Base-by-base conservation (phyloP, 768 basidiomycete genomes). In the Hypholoma sublateritium region DNA sequence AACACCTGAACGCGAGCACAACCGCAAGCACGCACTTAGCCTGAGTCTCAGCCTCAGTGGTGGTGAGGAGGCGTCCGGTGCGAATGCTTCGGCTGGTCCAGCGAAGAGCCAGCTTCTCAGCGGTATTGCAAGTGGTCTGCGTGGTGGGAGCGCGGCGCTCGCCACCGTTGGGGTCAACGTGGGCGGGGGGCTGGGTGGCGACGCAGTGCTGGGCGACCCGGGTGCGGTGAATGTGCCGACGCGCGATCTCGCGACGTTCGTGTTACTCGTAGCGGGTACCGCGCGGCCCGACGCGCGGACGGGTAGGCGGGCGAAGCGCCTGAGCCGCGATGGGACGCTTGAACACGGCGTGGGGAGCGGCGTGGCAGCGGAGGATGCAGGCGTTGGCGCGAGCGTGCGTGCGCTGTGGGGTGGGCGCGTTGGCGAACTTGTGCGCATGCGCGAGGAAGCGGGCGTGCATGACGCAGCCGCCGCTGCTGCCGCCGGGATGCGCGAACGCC, bases 221-320 rank as follows among this genome's bases (percentile, higher is more conserved):
- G 77, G 72, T 4, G 69, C 72, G 48, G 68, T 84, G n/a, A 61
- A 77, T 35, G 75, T 75, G 12, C 72, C 78, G 32, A 83, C 80
- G 8, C 65, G 75, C 8, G 85, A 90, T 62, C 65, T 91, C 41
- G 76, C 70, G 5, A 67, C 65, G 11, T 80, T 91, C 61, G 78
- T 85, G 43, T 73, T 70, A 49, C 69, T 75, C 35, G 67, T 85
- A 7, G 59, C 77, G 39, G 75, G 57, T 32, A 51, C 36, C 19
- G 50, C 36, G n/a, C 42, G 32, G 19, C 44, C 22, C 28, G 35
- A 24, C 13, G 52, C 28, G 9, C 28, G 32, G 45, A 46, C 17
- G 32, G 50, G 22, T 19, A 17, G 39, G 17, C 43, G 56, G n/a
- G 44, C 41, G 9, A 58, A 53, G 17, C 37, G 56, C 34, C 56